A percentile compares a stretch with the other conserved stretches of the same genome.
Evolutionary conservation across 352 stramenopile genomes (phyloP).

Genomic region (Blastocystis sp.): DNA sequence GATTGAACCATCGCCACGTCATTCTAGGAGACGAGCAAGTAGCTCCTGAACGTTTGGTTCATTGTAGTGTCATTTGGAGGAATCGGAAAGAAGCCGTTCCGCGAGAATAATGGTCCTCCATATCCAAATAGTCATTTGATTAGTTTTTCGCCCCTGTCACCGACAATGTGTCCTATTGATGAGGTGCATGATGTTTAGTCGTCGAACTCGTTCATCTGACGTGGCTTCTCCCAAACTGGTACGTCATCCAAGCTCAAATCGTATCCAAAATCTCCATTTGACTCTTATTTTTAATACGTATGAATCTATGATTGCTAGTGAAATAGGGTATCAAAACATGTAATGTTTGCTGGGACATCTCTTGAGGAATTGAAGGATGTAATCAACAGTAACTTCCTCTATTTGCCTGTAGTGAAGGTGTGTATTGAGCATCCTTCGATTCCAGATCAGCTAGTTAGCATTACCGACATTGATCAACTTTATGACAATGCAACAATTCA

Average conservation of each 20-base stretch:
- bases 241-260: background rate
- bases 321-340: constrained; percentile 1
- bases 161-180: background rate
- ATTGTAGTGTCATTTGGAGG: constrained; percentile 18
- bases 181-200: background rate
- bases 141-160: background rate
- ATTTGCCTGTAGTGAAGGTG: constrained; percentile 30
- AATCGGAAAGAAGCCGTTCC: background rate
- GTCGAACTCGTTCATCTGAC: background rate
- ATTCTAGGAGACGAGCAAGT: constrained; percentile 1
- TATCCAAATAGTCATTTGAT: background rate
- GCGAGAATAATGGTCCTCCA: background rate
- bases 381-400: constrained; percentile 25
- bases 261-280: background rate
- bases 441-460: background rate
- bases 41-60: background rate
- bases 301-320: background rate
- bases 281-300: constrained; percentile 15
- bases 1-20: background rate
- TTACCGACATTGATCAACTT: constrained; percentile 40
- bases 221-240: background rate
- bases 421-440: constrained; percentile 55
- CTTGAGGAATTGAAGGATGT: constrained; percentile 20
- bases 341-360: background rate
- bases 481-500: constrained; percentile 43